These are phyloP conservation scores for Trametes punicea DNA, from an alignment of 768 basidiomycete genomes.

Conservation along the genomic window DNA sequence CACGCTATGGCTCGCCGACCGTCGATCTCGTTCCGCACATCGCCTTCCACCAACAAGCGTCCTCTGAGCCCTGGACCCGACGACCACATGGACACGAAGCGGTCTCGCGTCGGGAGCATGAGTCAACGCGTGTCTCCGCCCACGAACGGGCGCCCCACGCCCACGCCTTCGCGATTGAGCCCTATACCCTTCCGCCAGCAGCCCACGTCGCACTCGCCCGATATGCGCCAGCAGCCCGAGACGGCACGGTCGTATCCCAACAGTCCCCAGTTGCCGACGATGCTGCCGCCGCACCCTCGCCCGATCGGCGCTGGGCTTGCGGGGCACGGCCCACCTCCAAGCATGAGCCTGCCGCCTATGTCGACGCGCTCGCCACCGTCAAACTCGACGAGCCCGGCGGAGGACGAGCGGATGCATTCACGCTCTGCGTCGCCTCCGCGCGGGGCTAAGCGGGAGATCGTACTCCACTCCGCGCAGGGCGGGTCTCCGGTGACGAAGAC, in stretches of 20 bases:
- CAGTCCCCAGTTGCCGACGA: slow-evolving; percentile 54
- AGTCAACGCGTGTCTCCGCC: slow-evolving; percentile 47
- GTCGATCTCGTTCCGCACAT: slow-evolving; percentile 59
- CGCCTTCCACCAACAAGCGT: slow-evolving; percentile 64
- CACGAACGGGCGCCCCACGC: slow-evolving; percentile 45
- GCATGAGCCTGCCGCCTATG: slow-evolving; percentile 65
- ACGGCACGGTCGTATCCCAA: slow-evolving; percentile 32
- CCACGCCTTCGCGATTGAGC: slow-evolving; percentile 60
- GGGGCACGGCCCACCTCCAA: slow-evolving; percentile 29
- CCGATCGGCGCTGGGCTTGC: slow-evolving; percentile 54
- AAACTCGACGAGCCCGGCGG: slow-evolving; percentile 41
- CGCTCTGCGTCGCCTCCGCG: slow-evolving; percentile 41
- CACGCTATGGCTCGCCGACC: slow-evolving; percentile 29
- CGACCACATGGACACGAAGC: slow-evolving; percentile 57
- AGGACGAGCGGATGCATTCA: slow-evolving; percentile 54
- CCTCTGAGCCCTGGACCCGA: slow-evolving; percentile 66
- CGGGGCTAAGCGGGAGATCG: slow-evolving; percentile 48
- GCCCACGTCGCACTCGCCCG: slow-evolving; percentile 65
- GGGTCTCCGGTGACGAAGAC: slow-evolving; percentile 46
- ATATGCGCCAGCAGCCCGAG: slow-evolving; percentile 49
- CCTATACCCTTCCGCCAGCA: slow-evolving; percentile 74
- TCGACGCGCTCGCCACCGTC: slow-evolving; percentile 62
- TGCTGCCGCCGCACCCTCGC: slow-evolving; percentile 71
- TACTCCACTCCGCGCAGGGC: slow-evolving; percentile 42
- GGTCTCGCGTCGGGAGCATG: slow-evolving; percentile 53